Conservation (phyloP, 306 rosid genomes). For the Vicia sativa region DNA sequence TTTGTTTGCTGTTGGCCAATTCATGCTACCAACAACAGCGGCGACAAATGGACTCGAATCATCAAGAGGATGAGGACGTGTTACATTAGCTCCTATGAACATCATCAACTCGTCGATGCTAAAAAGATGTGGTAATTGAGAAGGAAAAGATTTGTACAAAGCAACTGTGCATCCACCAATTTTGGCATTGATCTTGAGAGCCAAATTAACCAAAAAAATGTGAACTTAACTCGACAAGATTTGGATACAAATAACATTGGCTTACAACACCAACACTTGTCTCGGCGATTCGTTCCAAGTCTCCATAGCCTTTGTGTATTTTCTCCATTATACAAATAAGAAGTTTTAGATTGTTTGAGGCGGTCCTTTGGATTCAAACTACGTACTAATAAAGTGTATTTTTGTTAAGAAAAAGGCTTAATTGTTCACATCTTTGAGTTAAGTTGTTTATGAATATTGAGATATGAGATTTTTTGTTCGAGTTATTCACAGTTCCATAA, state of each 20-base stretch:
- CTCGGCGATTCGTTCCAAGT: slow-evolving; percentile 91
- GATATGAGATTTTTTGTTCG: slow-evolving; percentile 66
- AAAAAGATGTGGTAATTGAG: slow-evolving; percentile 85
- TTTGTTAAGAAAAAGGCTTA: slow-evolving; percentile 82
- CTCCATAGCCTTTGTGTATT: slow-evolving; percentile 92
- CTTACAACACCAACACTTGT: slow-evolving; percentile 83
- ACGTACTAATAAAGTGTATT: slow-evolving; percentile 70
- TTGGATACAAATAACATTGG: slow-evolving; percentile 90
- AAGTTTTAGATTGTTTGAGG: slow-evolving; percentile 87
- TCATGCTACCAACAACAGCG: slow-evolving; percentile 99
- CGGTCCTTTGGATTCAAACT: slow-evolving; percentile 71
- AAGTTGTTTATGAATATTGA: slow-evolving; percentile 77
- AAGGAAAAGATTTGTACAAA: slow-evolving; percentile 78
- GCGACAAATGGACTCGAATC: slow-evolving; percentile 95
- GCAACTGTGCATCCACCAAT: slow-evolving; percentile 98
- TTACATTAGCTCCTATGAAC: slow-evolving; percentile 98
- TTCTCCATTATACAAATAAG: slow-evolving; percentile 90
- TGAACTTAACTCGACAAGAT: slow-evolving; percentile 73
- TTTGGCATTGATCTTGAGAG: slow-evolving; percentile 97
- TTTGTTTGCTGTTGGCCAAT: slow-evolving; percentile 98
- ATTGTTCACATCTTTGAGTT: slow-evolving; percentile 78
- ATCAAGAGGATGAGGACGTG: slow-evolving; percentile 99
- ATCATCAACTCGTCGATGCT: slow-evolving; percentile 66
- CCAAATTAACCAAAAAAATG: slow-evolving; percentile 90
- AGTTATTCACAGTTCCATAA: too few relatives aligned